A percentile compares a stretch with the other conserved stretches of the same genome.
These are phyloP conservation scores for Penicillium sp. DNA, from an alignment of 2,329 filamentous ascomycete genomes.

Conservation along the genomic window DNA sequence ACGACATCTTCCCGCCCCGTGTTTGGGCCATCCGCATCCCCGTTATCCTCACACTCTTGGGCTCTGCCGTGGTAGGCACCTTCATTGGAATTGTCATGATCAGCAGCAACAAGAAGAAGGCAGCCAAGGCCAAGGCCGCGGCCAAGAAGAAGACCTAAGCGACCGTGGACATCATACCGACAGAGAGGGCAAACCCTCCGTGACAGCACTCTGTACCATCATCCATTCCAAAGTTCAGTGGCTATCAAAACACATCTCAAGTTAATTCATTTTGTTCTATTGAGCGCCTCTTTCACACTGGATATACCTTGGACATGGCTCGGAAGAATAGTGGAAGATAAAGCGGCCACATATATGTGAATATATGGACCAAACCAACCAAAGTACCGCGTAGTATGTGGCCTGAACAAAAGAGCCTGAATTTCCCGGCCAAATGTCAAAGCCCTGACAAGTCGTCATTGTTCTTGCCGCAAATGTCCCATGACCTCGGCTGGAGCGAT, in stretches of 20 bases:
- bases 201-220: constrained; percentile 6
- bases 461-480: neutral
- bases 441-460: neutral
- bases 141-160: constrained; percentile 78
- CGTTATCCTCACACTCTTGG: constrained; percentile 90
- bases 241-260: constrained; percentile 1
- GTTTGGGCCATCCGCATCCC: constrained; percentile 99
- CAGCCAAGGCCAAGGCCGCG: constrained; percentile 82
- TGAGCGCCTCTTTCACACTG: neutral
- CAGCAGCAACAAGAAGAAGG: constrained; percentile 96
- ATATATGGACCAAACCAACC: neutral
- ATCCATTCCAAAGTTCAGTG: neutral
- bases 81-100: constrained; percentile 99
- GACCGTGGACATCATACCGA: neutral
- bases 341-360: neutral
- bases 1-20: constrained; percentile 92
- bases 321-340: neutral
- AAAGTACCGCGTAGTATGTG: neutral
- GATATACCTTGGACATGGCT: neutral
- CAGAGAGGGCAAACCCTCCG: neutral
- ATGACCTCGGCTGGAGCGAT: constrained; percentile 4
- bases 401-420: neutral
- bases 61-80: constrained; percentile 88
- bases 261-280: constrained; percentile 5
- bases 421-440: neutral